phyloP scores from a whole-genome alignment of 1,139 yeast genomes.

The Nadsonia starkeyi-henricii region DNA sequence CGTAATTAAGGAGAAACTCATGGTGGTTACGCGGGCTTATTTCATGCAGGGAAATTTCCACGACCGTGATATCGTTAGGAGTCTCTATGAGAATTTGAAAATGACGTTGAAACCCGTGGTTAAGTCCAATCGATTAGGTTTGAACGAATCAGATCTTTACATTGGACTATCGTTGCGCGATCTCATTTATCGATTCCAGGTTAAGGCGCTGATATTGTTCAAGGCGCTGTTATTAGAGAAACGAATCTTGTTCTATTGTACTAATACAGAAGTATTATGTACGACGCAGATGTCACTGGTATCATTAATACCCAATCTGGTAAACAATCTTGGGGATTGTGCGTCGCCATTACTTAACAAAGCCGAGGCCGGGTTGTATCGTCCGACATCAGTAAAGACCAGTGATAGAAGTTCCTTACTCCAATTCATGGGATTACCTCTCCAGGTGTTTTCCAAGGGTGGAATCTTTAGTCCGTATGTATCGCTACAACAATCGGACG shows the following conservation, averaged over 20 bases:
- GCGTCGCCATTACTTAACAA: conserved; percentile 66
- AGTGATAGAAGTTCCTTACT: conserved; percentile 67
- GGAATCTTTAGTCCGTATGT: conserved; percentile 87
- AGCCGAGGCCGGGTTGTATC: conserved; percentile 36
- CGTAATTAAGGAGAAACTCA: conserved; percentile 76
- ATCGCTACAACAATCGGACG: conserved; percentile 80
- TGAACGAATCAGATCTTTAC: conserved; percentile 45
- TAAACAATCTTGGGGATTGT: conserved; percentile 58
- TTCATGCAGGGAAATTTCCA: conserved; percentile 68
- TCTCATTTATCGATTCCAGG: conserved; percentile 44
- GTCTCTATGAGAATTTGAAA: conserved; percentile 61
- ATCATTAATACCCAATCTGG: conserved; percentile 63
- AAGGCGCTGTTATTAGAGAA: conserved; percentile 70
- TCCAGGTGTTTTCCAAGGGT: conserved; percentile 73
- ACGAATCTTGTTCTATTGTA: conserved; percentile 54
- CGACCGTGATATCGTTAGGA: conserved; percentile 53
- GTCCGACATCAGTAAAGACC: conserved; percentile 62
- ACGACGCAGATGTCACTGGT: conserved; percentile 52
- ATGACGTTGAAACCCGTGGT: conserved; percentile 17
- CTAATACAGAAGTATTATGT: conserved; percentile 68
- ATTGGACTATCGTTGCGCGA: conserved; percentile 65
- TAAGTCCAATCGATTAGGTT: too few species aligned
- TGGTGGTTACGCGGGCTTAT: conserved; percentile 78
- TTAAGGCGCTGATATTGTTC: conserved; percentile 50
- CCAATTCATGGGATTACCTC: conserved; percentile 74